Base-by-base conservation (phyloP, 306 rosid species). In the Purshia tridentata region DNA sequence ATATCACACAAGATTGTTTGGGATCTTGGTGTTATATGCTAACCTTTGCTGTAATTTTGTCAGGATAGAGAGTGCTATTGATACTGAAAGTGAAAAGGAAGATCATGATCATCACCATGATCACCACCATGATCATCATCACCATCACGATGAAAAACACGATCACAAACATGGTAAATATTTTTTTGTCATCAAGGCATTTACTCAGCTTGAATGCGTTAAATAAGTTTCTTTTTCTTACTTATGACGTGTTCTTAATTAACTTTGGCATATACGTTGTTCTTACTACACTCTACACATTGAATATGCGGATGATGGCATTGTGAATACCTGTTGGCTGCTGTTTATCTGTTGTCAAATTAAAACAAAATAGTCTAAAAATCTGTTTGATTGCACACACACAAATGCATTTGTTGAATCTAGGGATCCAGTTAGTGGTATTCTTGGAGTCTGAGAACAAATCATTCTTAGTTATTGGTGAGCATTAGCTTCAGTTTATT, bases 31-130 rank as follows among this genome's bases (percentile, higher is more conserved):
- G 9, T 15, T 4, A 49, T 40, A 10, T 59, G 57, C 79, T 83
- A 47, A 75, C 69, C 54, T 68, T 72, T 59, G 12, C 46, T 73
- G 9, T 65, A 39, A 70, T 72, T 50, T 78, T 80, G 51, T 66
- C 80, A 91, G 99, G 92, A 91, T 94, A 78, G 96, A 91, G 86
- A 90, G 88, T 45, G 91, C 88, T 41, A 82, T 94, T 41, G 85
- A 73, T 69, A 83, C 62, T 52, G 92, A 91, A 79, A 82, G 45
- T 72, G 83, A 84, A 52, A 84, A 82, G 79, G 92, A 94, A 69
- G 91, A 86, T 48, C 93, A 89, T 39, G 80, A 88, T 42, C 67
- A 65, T 55, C 84, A 82, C 58, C 90, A 91, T 8, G 70, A 82
- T 19, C 79, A 79, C 8, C 82, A 88, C 44, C 79, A 88, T 6